Base-by-base conservation (phyloP, 305 asterid genomes). In the Caryopteris hybrid region DNA sequence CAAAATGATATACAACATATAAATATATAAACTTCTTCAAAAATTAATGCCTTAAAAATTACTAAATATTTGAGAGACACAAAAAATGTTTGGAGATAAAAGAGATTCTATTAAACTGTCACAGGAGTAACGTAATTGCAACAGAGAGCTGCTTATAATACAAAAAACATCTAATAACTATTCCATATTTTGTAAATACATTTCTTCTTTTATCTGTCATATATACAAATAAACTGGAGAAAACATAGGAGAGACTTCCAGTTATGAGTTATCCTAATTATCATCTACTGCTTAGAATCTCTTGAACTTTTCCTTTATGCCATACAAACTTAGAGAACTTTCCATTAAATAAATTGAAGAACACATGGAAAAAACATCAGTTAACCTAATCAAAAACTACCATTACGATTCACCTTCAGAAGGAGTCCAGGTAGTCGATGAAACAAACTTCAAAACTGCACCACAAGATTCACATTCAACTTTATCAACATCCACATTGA, bases 391-490 rank as follows among this genome's bases (percentile, higher is more conserved):
- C 21, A 62, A 64, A 54, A 73, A 66, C 63, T 55, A 76, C 52
- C 64, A 83, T 64, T 34, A 57, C 2, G 17, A 48, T 51, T 81
- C 85, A 95, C 99, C 99, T 92, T 89, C 92, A 77, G 84, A 70
- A 75, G 89, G 79, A 69, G 96, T 83, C 92, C 89, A 81, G 46
- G 80, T 50, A 68, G 89, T 83, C 55, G 86, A 81, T 36, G 89
- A 68, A 60, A 80, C 76, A 72, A 84, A 92, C 74, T 84, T 82
- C 83, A 95, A 69, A 73, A 50, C 76, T 73, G 89, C 88, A 63
- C 96, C 89, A 78, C 99, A 95, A 61, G 99, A 85, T 89, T 92
- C 99, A 67, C 99, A 95, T 76, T 85, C 92, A 82, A 95, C 81
- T 76, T 74, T 81, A 82, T 95, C 97, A 82, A 76, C 86, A 77